These are phyloP conservation scores for Climacium dendroides DNA, from an alignment of 225 moss, liverwort and hornwort species.

Conservation along the genomic window DNA sequence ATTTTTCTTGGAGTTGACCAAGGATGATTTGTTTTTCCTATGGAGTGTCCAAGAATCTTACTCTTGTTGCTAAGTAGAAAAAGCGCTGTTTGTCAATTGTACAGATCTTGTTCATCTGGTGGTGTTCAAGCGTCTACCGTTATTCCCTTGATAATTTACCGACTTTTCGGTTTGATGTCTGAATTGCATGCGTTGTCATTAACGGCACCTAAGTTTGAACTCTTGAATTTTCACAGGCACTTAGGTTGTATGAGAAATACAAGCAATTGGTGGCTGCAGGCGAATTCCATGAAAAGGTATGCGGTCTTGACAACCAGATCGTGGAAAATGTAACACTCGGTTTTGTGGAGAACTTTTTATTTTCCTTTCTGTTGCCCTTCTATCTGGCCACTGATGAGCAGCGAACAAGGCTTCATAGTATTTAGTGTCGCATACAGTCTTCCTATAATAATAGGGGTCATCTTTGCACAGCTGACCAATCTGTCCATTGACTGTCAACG, in stretches of 20 bases:
- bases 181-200: not conserved
- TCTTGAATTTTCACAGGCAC: conserved; percentile 24
- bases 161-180: not conserved
- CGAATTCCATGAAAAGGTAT: conserved; percentile 56
- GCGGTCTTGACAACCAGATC: not conserved
- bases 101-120: not conserved
- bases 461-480: not conserved
- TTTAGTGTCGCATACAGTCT: not conserved
- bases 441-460: not conserved
- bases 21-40: not conserved
- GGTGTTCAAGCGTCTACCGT: not conserved
- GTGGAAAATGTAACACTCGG: not conserved
- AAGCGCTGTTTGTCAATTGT: not conserved
- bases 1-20: not conserved
- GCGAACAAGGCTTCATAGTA: not conserved
- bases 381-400: not conserved
- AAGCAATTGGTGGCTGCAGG: conserved; percentile 55
- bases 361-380: not conserved
- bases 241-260: conserved; percentile 58
- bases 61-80: not conserved
- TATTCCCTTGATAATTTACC: not conserved
- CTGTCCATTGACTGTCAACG: not conserved
- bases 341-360: not conserved
- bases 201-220: not conserved
- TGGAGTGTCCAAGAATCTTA: not conserved